A percentile compares a stretch with the other conserved stretches of the same genome.
Evolutionary conservation across 1,284 basidiomycete genomes (phyloP).

Genomic region (Boletus sp.): DNA sequence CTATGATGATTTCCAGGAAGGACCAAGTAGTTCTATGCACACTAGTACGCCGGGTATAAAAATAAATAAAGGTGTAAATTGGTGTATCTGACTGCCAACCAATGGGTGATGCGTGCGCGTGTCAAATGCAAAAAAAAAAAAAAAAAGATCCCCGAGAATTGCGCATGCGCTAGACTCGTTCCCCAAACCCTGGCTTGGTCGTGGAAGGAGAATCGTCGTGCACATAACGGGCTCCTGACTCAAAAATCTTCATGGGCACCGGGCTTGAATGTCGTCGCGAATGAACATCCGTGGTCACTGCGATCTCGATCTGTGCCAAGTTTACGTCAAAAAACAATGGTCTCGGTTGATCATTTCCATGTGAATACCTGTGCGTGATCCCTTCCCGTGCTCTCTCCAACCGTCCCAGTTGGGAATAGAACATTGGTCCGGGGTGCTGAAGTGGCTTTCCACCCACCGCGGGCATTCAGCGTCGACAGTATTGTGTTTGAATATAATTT

Average conservation of each 20-base stretch:
- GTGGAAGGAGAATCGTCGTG: not conserved
- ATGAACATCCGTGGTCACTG: not conserved
- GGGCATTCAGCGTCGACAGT: slow-evolving; percentile 54
- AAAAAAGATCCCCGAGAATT: not conserved
- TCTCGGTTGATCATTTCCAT: not conserved
- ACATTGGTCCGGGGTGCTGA: slow-evolving; percentile 7
- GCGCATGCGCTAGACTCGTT: not conserved
- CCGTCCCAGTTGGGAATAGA: slow-evolving; percentile 6
- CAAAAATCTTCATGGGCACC: not conserved
- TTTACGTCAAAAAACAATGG: not conserved
- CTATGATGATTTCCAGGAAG: no score
- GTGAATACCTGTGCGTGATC: slow-evolving; percentile 2
- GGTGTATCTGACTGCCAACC: no score
- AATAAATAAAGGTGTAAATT: no score
- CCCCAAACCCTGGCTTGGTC: not conserved
- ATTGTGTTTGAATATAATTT: slow-evolving; percentile 57
- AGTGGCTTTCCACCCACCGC: slow-evolving; percentile 24
- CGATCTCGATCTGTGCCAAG: not conserved
- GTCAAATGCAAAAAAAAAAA: no score
- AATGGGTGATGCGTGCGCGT: no score
- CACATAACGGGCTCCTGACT: not conserved
- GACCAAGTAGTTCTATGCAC: not conserved
- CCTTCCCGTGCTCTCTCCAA: not conserved
- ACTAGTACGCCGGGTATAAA: not conserved
- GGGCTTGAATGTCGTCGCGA: not conserved